phyloP scores from a whole-genome alignment of 768 basidiomycete species.

The Albatrellus ellisii region DNA sequence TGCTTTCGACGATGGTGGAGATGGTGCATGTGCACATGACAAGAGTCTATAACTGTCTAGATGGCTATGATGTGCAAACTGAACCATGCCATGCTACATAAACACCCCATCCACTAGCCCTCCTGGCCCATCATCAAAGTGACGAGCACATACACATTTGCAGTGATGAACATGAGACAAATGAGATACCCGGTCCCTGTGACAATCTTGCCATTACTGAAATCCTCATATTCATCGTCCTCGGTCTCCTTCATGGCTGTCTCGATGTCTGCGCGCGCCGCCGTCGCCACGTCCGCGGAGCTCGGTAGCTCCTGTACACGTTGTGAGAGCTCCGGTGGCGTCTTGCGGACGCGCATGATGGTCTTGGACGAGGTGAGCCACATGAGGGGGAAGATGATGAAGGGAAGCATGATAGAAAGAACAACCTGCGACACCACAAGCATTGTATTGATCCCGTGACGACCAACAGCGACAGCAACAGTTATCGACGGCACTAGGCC shows the following conservation, averaged over 20 bases:
- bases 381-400: slow-evolving; percentile 72
- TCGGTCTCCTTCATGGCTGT: no score
- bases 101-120: no score
- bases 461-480: slow-evolving; percentile 66
- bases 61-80: no score
- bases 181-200: slow-evolving; percentile 40
- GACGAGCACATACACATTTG: slow-evolving; percentile 68
- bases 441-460: slow-evolving; percentile 55
- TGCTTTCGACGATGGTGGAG: no score
- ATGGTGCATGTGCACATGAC: no score
- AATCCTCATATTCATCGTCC: slow-evolving; percentile 38
- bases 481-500: slow-evolving; percentile 74
- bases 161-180: slow-evolving; percentile 52
- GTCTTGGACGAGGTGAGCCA: slow-evolving; percentile 53
- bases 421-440: slow-evolving; percentile 83
- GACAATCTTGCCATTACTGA: slow-evolving; percentile 42
- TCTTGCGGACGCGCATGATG: slow-evolving; percentile 47
- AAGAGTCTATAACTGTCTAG: no score
- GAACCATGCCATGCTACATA: no score
- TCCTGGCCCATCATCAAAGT: slow-evolving; percentile 33
- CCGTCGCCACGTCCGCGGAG: background rate
- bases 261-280: background rate
- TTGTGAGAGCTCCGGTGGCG: background rate
- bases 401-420: slow-evolving; percentile 73
- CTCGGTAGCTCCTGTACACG: no score